Conservation (phyloP, 2,329 filamentous ascomycete genomes). For the Xylariaceae sp. region DNA sequence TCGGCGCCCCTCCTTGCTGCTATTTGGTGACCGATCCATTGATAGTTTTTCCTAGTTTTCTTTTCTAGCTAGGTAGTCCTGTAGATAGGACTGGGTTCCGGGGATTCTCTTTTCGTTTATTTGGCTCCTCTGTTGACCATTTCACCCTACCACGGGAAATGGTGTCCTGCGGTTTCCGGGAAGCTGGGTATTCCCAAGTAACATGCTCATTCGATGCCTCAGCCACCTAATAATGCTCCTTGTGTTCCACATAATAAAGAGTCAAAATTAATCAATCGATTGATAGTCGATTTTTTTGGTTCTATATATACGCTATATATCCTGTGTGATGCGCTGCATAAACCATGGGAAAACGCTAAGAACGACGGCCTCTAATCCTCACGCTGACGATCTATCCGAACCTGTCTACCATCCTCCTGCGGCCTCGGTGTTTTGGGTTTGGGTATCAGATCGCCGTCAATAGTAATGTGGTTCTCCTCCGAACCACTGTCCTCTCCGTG, state of each 20-base stretch:
- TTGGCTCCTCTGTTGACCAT: too few relatives aligned
- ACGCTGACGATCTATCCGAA: constrained; percentile 35
- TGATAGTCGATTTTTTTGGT: constrained; percentile 21
- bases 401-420: constrained; percentile 28
- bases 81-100: too few relatives aligned
- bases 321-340: constrained; percentile 18
- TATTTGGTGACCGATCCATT: too few relatives aligned
- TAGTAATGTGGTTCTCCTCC: constrained; percentile 48
- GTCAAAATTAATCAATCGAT: not conserved
- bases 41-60: too few relatives aligned
- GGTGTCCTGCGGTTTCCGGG: too few relatives aligned
- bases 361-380: constrained; percentile 31
- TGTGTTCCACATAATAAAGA: not conserved
- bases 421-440: constrained; percentile 40
- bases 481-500: constrained; percentile 46
- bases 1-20: too few relatives aligned
- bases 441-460: constrained; percentile 51
- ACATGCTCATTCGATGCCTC: not conserved
- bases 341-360: constrained; percentile 28
- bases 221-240: not conserved
- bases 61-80: too few relatives aligned
- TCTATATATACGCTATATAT: constrained; percentile 18
- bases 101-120: too few relatives aligned
- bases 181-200: not conserved
- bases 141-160: too few relatives aligned